Evolutionary conservation across 306 rosid species (phyloP).

Genomic region (Begonia masoniana): DNA sequence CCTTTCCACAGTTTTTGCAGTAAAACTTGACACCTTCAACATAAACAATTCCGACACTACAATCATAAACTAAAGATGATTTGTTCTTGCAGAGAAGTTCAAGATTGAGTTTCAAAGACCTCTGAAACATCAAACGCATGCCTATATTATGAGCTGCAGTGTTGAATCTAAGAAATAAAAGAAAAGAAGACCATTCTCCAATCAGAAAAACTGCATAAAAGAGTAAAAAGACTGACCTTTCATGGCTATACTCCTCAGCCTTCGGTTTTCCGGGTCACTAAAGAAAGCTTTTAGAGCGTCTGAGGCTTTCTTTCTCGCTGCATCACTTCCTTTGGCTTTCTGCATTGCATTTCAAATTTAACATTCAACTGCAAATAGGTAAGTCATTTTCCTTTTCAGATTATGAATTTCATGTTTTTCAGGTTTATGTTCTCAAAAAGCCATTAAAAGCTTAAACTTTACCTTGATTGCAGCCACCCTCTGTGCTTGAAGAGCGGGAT

Average conservation of each 20-base stretch:
- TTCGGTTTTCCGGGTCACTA: constrained; percentile 81
- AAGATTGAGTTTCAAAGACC: no score
- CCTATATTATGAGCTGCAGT: no score
- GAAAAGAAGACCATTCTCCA: no score
- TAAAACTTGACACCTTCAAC: constrained; percentile 64
- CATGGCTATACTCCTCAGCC: constrained; percentile 79
- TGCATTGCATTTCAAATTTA: constrained; percentile 18
- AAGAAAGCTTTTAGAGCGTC: constrained; percentile 66
- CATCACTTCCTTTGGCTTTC: constrained; percentile 79
- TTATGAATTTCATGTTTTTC: no score
- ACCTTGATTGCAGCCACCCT: constrained; percentile 97
- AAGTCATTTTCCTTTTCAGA: background rate
- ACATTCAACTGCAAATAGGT: background rate
- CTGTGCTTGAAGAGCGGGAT: constrained; percentile 81
- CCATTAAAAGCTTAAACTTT: background rate
- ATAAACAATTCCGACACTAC: constrained; percentile 2
- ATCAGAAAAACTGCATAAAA: no score
- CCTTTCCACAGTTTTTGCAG: constrained; percentile 79
- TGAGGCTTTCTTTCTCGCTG: constrained; percentile 72
- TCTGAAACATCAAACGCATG: no score
- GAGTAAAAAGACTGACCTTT: constrained; percentile 30
- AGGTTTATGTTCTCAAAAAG: background rate
- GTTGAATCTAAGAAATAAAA: no score
- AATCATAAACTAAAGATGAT: background rate
- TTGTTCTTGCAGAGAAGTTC: no score